Evolutionary conservation across 2,329 filamentous ascomycete genomes (phyloP).

Genomic region (Colletotrichum caudatum): DNA sequence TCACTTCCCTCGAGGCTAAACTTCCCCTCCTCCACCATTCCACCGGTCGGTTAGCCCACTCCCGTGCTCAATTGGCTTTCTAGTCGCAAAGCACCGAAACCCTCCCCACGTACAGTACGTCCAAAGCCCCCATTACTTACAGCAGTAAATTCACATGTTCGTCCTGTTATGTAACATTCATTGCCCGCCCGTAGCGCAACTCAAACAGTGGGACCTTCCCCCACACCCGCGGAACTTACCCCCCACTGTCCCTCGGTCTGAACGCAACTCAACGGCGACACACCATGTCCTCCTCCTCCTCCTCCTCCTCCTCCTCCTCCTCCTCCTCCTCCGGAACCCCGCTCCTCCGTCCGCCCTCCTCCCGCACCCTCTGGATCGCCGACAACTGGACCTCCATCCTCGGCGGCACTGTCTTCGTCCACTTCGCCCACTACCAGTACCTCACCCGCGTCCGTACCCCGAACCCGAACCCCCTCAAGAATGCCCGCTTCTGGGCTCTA

Average conservation of each 20-base stretch:
- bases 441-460: conserved; percentile 36
- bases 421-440: conserved; percentile 42
- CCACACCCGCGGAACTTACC: background rate
- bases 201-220: background rate
- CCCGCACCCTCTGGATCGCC: conserved; percentile 37
- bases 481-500: conserved; percentile 43
- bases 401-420: conserved; percentile 36
- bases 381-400: conserved; percentile 42
- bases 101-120: background rate
- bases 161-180: background rate
- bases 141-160: conserved; percentile 14
- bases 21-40: background rate
- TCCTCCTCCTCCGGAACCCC: conserved; percentile 24
- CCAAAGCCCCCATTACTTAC: background rate
- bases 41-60: background rate
- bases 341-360: conserved; percentile 31
- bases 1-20: background rate
- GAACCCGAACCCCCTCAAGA: conserved; percentile 40
- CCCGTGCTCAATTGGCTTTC: background rate
- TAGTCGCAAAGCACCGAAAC: background rate
- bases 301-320: conserved; percentile 6
- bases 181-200: conserved; percentile 1
- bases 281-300: conserved; percentile 15
- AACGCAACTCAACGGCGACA: conserved; percentile 13
- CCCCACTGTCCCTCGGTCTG: background rate